phyloP scores from a whole-genome alignment of 1,139 yeast genomes.

The Fermentozyma sake region DNA sequence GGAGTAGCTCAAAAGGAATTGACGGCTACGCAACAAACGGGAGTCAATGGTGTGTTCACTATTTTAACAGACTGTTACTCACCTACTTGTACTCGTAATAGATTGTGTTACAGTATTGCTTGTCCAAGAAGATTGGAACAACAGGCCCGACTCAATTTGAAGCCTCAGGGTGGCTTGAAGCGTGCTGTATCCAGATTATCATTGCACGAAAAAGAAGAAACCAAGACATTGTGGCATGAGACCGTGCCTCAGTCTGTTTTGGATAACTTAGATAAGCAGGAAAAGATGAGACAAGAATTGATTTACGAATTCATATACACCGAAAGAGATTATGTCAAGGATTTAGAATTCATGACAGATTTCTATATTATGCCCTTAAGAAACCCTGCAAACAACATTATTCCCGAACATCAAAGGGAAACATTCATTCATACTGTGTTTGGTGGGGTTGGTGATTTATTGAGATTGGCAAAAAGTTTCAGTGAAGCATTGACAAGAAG shows the following conservation, averaged over 20 bases:
- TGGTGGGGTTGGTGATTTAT: conserved; percentile 83
- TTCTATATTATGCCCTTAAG: conserved; percentile 91
- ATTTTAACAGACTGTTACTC: conserved; percentile 91
- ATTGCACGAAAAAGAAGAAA: conserved; percentile 72
- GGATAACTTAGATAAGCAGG: conserved; percentile 76
- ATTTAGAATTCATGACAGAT: conserved; percentile 87
- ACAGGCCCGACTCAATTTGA: conserved; percentile 86
- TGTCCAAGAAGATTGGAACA: conserved; percentile 96
- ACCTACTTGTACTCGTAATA: conserved; percentile 89
- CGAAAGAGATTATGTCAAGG: conserved; percentile 92
- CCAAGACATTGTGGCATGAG: conserved; percentile 90
- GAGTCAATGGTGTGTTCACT: conserved; percentile 89
- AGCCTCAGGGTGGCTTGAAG: conserved; percentile 82
- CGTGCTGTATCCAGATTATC: conserved; percentile 81
- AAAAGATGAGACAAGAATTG: conserved; percentile 90
- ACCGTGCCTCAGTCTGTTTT: conserved; percentile 81
- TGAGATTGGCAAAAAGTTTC: conserved; percentile 74
- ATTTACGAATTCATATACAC: conserved; percentile 92
- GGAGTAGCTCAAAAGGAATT: conserved; percentile 7
- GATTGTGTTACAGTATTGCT: conserved; percentile 90
- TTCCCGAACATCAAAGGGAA: conserved; percentile 85
- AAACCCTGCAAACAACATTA: conserved; percentile 67
- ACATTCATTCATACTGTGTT: conserved; percentile 89
- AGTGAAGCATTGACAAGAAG: conserved; percentile 88
- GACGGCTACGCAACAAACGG: conserved; percentile 17